Percentiles rank a stretch among this genome's conserved stretches.
phyloP scores from a whole-genome alignment of 768 basidiomycete genomes.

The Phaffia australis region DNA sequence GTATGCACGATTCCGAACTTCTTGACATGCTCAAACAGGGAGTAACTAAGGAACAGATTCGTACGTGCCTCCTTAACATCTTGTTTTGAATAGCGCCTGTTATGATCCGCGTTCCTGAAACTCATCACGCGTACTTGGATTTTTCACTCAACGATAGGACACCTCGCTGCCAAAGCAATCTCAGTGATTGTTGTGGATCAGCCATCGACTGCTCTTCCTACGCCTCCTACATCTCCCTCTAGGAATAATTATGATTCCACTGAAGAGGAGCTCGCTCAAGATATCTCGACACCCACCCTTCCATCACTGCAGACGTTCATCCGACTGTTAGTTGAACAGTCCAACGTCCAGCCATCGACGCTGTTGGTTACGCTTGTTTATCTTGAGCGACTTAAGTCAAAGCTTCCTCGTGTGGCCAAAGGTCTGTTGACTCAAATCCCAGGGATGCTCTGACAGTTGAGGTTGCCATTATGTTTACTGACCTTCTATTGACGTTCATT shows the following conservation, averaged over 20 bases:
- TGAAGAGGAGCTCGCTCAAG: slow-evolving; percentile 7
- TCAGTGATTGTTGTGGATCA: slow-evolving; percentile 62
- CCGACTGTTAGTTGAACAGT: slow-evolving; percentile 59
- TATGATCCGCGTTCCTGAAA: background rate
- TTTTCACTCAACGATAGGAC: background rate
- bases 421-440: slow-evolving; percentile 45
- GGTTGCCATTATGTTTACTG: slow-evolving; percentile 2
- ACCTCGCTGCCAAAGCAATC: slow-evolving; percentile 63
- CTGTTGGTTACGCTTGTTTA: slow-evolving; percentile 83
- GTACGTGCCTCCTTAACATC: slow-evolving; percentile 34
- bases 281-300: slow-evolving; percentile 5
- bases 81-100: slow-evolving; percentile 5
- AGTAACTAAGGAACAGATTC: slow-evolving; percentile 75
- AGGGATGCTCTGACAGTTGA: background rate
- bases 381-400: slow-evolving; percentile 70
- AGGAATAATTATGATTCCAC: slow-evolving; percentile 32
- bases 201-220: slow-evolving; percentile 43
- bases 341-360: slow-evolving; percentile 82
- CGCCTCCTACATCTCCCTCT: slow-evolving; percentile 60
- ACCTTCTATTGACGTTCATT: slow-evolving; percentile 24
- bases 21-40: slow-evolving; percentile 64
- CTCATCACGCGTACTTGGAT: background rate
- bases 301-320: slow-evolving; percentile 78
- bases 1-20: slow-evolving; percentile 67
- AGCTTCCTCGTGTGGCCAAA: slow-evolving; percentile 71